Conservation (phyloP, 108 stramenopile genomes). For the Cylindrotheca closterium region DNA sequence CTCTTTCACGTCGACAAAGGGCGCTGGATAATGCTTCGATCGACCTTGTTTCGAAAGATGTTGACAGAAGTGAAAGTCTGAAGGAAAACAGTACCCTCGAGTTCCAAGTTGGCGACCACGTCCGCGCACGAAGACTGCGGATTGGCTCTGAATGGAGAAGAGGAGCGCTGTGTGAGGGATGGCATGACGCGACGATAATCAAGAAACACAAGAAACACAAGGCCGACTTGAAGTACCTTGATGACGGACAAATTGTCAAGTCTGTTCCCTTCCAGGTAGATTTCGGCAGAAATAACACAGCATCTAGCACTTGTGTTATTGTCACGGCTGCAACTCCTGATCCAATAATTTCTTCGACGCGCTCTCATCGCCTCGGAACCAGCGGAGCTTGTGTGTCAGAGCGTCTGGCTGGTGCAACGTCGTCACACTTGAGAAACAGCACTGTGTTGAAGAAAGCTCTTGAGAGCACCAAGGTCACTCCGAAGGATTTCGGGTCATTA, state of each 20-base stretch:
- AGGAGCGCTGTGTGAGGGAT: slow-evolving; percentile 83
- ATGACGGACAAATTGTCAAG: slow-evolving; percentile 50
- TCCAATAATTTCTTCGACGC: slow-evolving; percentile 64
- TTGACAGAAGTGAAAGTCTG: slow-evolving; percentile 34
- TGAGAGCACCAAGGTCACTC: slow-evolving; percentile 50
- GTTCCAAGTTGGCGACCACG: slow-evolving; percentile 50
- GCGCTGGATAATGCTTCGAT: slow-evolving; percentile 57
- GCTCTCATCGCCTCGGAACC: slow-evolving; percentile 61
- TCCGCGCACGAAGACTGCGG: slow-evolving; percentile 62
- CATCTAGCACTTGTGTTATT: slow-evolving; percentile 55
- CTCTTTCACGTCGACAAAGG: slow-evolving; percentile 59
- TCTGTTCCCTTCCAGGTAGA: slow-evolving; percentile 65
- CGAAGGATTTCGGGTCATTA: slow-evolving; percentile 53
- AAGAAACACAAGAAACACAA: slow-evolving; percentile 46
- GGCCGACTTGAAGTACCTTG: slow-evolving; percentile 66
- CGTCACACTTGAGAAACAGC: slow-evolving; percentile 44
- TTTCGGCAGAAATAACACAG: slow-evolving; percentile 51
- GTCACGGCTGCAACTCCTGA: slow-evolving; percentile 70
- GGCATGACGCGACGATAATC: slow-evolving; percentile 73
- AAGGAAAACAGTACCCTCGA: slow-evolving; percentile 27
- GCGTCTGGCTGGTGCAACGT: slow-evolving; percentile 63
- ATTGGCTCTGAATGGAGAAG: slow-evolving; percentile 66
- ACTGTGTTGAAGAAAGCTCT: slow-evolving; percentile 53
- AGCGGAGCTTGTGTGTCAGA: slow-evolving; percentile 88
- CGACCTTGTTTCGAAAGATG: slow-evolving; percentile 62